Conservation (phyloP, 2,329 filamentous ascomycete species). For the Whalleya microplaca region DNA sequence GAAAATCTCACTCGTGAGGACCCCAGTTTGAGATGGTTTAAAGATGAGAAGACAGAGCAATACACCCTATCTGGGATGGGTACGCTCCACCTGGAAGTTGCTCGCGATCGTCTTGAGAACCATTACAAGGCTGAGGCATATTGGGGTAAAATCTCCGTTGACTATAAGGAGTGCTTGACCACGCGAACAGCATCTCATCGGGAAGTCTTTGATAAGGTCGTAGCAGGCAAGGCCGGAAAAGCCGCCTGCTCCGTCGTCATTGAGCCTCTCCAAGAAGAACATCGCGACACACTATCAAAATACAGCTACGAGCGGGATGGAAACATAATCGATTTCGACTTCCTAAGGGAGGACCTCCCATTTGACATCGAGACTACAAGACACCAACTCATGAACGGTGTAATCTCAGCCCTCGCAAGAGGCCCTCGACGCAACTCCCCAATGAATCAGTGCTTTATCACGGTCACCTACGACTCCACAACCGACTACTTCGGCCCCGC, state of each 20-base stretch:
- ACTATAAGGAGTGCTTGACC: constrained; percentile 84
- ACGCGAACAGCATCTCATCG: constrained; percentile 59
- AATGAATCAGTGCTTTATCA: constrained; percentile 75
- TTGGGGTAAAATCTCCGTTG: constrained; percentile 92
- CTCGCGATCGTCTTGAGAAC: constrained; percentile 81
- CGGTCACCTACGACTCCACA: constrained; percentile 67
- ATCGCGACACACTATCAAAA: constrained; percentile 43
- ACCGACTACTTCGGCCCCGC: constrained; percentile 68
- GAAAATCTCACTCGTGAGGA: constrained; percentile 85
- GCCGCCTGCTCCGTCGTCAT: constrained; percentile 74
- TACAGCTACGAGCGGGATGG: constrained; percentile 63
- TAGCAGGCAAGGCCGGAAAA: constrained; percentile 79
- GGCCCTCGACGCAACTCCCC: constrained; percentile 82
- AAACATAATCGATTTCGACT: constrained; percentile 67
- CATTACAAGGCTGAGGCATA: constrained; percentile 85
- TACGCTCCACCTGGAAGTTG: constrained; percentile 92
- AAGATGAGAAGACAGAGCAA: constrained; percentile 89
- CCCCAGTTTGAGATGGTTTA: constrained; percentile 82
- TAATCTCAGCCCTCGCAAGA: constrained; percentile 79
- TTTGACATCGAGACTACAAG: constrained; percentile 56
- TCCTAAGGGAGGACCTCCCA: constrained; percentile 45
- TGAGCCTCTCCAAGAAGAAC: constrained; percentile 58
- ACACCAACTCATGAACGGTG: constrained; percentile 74
- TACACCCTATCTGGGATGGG: constrained; percentile 96
- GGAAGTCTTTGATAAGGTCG: constrained; percentile 73